Evolutionary conservation across 495 filamentous ascomycete species (phyloP).

Genomic region (Talaromyces nanjingensis): DNA sequence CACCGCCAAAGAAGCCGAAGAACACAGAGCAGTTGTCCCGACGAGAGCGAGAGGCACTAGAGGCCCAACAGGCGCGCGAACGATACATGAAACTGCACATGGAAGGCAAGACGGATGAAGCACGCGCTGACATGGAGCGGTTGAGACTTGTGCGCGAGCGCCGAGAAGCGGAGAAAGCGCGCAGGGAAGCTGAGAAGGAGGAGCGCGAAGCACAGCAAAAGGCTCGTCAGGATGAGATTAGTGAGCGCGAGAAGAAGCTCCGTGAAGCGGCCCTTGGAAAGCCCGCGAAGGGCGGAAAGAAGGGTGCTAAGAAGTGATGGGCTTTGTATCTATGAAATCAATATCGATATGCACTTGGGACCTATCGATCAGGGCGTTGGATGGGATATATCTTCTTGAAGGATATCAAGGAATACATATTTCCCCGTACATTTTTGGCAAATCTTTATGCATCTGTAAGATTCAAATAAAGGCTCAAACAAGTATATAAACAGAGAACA

Average conservation of each 20-base stretch:
- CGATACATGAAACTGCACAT: constrained; percentile 90
- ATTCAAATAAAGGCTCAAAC: not conserved
- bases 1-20: constrained; percentile 12
- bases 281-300: constrained; percentile 31
- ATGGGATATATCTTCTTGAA: not conserved
- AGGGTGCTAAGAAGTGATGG: constrained; percentile 21
- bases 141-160: constrained; percentile 74
- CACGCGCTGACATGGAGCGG: constrained; percentile 82
- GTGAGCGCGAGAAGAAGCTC: constrained; percentile 31
- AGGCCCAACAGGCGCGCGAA: constrained; percentile 84
- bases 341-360: not conserved
- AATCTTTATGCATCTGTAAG: not conserved
- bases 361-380: not conserved
- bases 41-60: constrained; percentile 80
- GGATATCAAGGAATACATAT: not conserved
- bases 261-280: constrained; percentile 25
- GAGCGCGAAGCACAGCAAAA: constrained; percentile 58
- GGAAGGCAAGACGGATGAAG: constrained; percentile 95
- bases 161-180: constrained; percentile 74
- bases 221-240: constrained; percentile 26
- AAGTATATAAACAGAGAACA: not conserved
- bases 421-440: not conserved
- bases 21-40: constrained; percentile 56
- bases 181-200: constrained; percentile 76
- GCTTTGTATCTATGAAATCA: not conserved